Percentiles rank a stretch among this genome's conserved stretches.
These are phyloP conservation scores for Fusarium brevicatenulatum DNA, from an alignment of 2,329 filamentous ascomycete genomes.

Conservation along the genomic window DNA sequence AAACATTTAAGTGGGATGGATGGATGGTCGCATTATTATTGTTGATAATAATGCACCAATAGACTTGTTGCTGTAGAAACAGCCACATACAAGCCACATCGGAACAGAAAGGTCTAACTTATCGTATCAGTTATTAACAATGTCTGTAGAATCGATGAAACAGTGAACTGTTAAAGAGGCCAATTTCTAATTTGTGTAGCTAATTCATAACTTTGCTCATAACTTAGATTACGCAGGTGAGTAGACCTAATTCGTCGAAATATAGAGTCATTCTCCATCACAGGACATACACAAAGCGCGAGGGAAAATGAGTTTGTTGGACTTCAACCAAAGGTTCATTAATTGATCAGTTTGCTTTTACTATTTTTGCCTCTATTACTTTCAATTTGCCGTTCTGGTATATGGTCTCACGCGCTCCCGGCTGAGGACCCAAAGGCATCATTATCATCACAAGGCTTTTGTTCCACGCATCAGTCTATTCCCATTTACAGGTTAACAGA, in stretches of 20 bases:
- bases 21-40: constrained; percentile 23
- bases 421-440: constrained; percentile 39
- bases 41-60: constrained; percentile 18
- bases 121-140: neutral
- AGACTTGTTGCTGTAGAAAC: constrained; percentile 41
- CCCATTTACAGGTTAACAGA: constrained; percentile 82
- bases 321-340: constrained; percentile 37
- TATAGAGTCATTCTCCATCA: neutral
- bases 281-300: neutral
- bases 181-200: neutral
- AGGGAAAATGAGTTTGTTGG: neutral
- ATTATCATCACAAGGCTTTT: constrained; percentile 40
- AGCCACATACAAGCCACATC: constrained; percentile 25
- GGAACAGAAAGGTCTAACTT: neutral
- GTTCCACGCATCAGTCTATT: constrained; percentile 2
- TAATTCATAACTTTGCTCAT: too few species aligned
- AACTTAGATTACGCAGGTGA: neutral
- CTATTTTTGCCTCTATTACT: constrained; percentile 46
- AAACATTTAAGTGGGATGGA: neutral
- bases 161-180: neutral
- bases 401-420: constrained; percentile 37
- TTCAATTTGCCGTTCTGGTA: constrained; percentile 41
- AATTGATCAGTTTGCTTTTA: constrained; percentile 41
- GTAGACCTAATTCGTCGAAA: neutral
- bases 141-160: neutral